Base-by-base conservation (phyloP, 306 rosid species). In the Astragalus glycyphyllos region DNA sequence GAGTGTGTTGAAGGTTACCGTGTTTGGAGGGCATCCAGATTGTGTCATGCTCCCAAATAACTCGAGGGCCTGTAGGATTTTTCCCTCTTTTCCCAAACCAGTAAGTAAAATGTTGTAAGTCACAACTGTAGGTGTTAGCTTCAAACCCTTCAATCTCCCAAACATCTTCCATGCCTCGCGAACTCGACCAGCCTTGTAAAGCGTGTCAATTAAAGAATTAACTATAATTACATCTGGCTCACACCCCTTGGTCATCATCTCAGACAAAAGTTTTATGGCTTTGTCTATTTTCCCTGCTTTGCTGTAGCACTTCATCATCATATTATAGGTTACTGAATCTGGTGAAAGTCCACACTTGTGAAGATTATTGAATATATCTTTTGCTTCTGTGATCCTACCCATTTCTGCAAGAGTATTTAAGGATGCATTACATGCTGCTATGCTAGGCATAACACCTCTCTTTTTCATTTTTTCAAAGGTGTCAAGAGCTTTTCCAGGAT, bases 271-370 rank as follows among this genome's bases (percentile, higher is more conserved):
- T 63, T 84, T 71, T 53, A 81, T 56, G 65, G 98, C 94, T 53
- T 84, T 90, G 71, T 94, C 98, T 72, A 86, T 80, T 78, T 83
- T 77, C 55, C 97, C 98, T 60, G 79, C 88, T 84, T 83, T 94
- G 81, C 88, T 89, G 67, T 87, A 87, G 88, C 98, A 94, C 80
- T 90, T 90, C 89, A 94, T 94, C 96, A 94, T 86, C 87, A 88
- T 87, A 77, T 83, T 94, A 74, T 90, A 94, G 60, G 98, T 87
- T 64, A 87, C 87, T 15, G 92, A 84, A 81, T 94, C 94, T 2
- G 98, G 98, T 15, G 85, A 77, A 69, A 94, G 89, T 54, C 98
- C 98, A 58, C 87, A 85, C 59, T 65, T 75, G 69, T 78, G 84
- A 69, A 94, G 91, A 72, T 86, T 88, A 55, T 79, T 83, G 77